These are phyloP conservation scores for Aspergillus sclerotiicarbonarius DNA, from an alignment of 495 filamentous ascomycete genomes.

Conservation along the genomic window DNA sequence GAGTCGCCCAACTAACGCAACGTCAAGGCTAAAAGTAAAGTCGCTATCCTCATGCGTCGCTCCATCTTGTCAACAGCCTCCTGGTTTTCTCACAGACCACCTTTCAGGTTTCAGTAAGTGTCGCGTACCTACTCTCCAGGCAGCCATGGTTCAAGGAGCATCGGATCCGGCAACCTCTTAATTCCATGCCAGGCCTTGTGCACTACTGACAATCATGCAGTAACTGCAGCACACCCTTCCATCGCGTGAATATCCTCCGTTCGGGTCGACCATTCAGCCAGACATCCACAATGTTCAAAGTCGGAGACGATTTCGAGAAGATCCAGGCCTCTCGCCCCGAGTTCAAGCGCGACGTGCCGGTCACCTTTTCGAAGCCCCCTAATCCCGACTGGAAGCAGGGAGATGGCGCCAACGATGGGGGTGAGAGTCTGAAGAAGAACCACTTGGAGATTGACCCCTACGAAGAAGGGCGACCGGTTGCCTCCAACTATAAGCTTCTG, in stretches of 20 bases:
- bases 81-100: not conserved
- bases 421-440: constrained; percentile 51
- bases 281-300: constrained; percentile 29
- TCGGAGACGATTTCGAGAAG: constrained; percentile 68
- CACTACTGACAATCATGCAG: not conserved
- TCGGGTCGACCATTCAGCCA: constrained; percentile 17
- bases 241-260: not conserved
- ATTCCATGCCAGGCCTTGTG: not conserved
- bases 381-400: constrained; percentile 76
- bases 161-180: not conserved
- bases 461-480: constrained; percentile 60
- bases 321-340: constrained; percentile 71
- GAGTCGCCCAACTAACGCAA: constrained; percentile 2
- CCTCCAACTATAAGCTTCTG: constrained; percentile 88
- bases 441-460: constrained; percentile 85
- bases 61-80: not conserved
- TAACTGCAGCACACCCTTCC: not conserved
- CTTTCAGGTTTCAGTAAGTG: not conserved
- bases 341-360: constrained; percentile 51
- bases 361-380: constrained; percentile 67
- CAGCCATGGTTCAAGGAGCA: not conserved
- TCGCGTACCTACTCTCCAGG: not conserved
- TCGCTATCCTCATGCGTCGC: not conserved
- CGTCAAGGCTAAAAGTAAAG: not conserved
- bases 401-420: constrained; percentile 66